These are phyloP conservation scores for Melampsora americana DNA, from an alignment of 1,284 basidiomycete species.

Conservation along the genomic window DNA sequence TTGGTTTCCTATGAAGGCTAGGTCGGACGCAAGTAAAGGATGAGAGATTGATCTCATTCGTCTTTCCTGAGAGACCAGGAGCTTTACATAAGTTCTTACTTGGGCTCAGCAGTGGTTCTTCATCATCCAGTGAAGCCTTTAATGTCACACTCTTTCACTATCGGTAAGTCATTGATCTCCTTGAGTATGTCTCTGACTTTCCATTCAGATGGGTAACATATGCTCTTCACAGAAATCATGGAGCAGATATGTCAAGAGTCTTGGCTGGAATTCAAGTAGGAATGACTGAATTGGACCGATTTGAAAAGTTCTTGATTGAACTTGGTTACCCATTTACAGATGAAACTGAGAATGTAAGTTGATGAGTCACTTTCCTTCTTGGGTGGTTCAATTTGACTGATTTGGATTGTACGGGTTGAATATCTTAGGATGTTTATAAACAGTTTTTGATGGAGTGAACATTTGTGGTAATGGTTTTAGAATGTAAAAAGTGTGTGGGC, in stretches of 20 bases:
- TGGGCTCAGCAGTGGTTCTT: slow-evolving; percentile 50
- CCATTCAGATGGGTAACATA: background rate
- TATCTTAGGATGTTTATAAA: slow-evolving; percentile 29
- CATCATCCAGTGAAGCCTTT: slow-evolving; percentile 9
- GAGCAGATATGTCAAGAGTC: slow-evolving; percentile 46
- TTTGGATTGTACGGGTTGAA: background rate
- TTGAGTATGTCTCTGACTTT: background rate
- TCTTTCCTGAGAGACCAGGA: slow-evolving; percentile 88
- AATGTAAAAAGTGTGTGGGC: too few species aligned
- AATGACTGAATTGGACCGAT: slow-evolving; percentile 63
- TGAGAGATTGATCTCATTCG: slow-evolving; percentile 86
- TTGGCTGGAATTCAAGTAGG: slow-evolving; percentile 92
- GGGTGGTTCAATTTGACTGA: background rate
- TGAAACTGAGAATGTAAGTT: slow-evolving; percentile 37
- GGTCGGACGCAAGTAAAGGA: slow-evolving; percentile 71
- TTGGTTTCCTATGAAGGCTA: background rate
- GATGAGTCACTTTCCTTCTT: background rate
- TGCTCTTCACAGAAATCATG: slow-evolving; percentile 28
- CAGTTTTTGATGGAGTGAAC: slow-evolving; percentile 32
- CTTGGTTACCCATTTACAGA: slow-evolving; percentile 65
- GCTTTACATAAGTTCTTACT: slow-evolving; percentile 85
- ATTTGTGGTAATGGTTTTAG: background rate
- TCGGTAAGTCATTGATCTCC: slow-evolving; percentile 5
- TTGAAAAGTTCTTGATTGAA: slow-evolving; percentile 70
- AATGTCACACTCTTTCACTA: slow-evolving; percentile 41